phyloP scores from a whole-genome alignment of 2,329 filamentous ascomycete species.

The Dactylellina haptotyla region DNA sequence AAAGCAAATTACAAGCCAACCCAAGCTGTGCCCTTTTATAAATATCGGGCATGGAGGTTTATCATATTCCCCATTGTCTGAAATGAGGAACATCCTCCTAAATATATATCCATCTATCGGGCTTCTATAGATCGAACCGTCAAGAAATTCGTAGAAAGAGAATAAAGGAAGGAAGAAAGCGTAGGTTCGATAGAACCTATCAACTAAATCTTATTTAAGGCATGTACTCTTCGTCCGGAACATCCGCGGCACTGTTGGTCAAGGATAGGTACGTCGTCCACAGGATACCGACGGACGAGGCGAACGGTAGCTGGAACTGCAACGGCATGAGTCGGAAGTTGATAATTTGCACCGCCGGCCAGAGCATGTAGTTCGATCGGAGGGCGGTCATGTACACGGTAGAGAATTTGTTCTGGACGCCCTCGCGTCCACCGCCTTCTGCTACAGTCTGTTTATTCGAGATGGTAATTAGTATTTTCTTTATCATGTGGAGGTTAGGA shows the following conservation, averaged over 20 bases:
- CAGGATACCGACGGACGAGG: conserved; percentile 92
- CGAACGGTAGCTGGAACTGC: conserved; percentile 96
- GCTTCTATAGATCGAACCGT: no score
- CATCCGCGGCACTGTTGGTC: conserved; percentile 84
- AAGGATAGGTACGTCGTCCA: conserved; percentile 98
- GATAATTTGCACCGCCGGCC: conserved; percentile 94
- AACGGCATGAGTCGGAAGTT: conserved; percentile 97
- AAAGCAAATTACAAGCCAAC: neutral
- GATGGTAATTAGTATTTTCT: neutral
- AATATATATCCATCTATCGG: no score
- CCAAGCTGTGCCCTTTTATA: conserved; percentile 33
- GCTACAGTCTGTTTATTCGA: conserved; percentile 71
- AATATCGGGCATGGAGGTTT: no score
- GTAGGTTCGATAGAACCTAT: no score
- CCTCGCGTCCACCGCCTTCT: conserved; percentile 86
- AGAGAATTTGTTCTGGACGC: conserved; percentile 82
- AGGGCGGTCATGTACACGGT: conserved; percentile 94
- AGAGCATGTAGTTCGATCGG: conserved; percentile 94
- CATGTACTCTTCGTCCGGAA: conserved; percentile 55
- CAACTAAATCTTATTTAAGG: neutral
- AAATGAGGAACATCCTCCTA: no score
- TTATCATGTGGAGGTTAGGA: neutral
- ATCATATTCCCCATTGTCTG: no score
- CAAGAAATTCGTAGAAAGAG: no score
- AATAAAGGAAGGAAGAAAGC: no score